Evolutionary conservation across 2,329 filamentous ascomycete genomes (phyloP).

Genomic region (Penicillium sp.): DNA sequence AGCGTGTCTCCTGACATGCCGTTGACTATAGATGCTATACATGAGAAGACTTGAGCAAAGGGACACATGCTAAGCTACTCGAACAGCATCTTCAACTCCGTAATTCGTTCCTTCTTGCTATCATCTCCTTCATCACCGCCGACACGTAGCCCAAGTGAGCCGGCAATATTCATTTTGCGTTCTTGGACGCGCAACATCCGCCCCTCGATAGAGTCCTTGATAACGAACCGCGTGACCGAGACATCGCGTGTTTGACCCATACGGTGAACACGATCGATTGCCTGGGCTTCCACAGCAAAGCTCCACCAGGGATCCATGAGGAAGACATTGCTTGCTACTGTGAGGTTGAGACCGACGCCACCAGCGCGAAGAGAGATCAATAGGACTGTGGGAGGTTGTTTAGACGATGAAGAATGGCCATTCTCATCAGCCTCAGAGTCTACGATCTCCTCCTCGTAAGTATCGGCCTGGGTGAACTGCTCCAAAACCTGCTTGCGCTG

Average conservation of each 20-base stretch:
- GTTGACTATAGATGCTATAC: too few relatives aligned
- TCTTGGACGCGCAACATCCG: constrained; percentile 93
- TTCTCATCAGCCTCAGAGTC: constrained; percentile 33
- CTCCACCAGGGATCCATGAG: constrained; percentile 99
- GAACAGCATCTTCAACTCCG: constrained; percentile 90
- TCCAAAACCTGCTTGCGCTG: constrained; percentile 73
- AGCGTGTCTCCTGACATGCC: too few relatives aligned
- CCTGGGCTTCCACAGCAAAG: constrained; percentile 93
- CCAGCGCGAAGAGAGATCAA: constrained; percentile 85
- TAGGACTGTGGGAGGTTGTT: constrained; percentile 55
- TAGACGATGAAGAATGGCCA: constrained; percentile 10
- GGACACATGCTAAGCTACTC: constrained; percentile 24
- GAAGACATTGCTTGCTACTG: constrained; percentile 82
- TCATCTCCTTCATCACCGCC: constrained; percentile 84
- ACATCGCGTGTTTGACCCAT: constrained; percentile 93
- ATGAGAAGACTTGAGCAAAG: not conserved
- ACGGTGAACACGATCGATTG: constrained; percentile 94
- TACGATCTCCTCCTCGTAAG: constrained; percentile 36
- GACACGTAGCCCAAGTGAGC: constrained; percentile 93
- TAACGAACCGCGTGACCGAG: constrained; percentile 82
- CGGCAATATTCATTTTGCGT: constrained; percentile 84
- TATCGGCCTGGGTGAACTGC: constrained; percentile 62
- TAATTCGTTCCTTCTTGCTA: constrained; percentile 86
- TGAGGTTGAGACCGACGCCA: constrained; percentile 91
- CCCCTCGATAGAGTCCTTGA: constrained; percentile 88